These are phyloP conservation scores for Daldinia eschscholtzii DNA, from an alignment of 2,329 filamentous ascomycete species.

Conservation along the genomic window DNA sequence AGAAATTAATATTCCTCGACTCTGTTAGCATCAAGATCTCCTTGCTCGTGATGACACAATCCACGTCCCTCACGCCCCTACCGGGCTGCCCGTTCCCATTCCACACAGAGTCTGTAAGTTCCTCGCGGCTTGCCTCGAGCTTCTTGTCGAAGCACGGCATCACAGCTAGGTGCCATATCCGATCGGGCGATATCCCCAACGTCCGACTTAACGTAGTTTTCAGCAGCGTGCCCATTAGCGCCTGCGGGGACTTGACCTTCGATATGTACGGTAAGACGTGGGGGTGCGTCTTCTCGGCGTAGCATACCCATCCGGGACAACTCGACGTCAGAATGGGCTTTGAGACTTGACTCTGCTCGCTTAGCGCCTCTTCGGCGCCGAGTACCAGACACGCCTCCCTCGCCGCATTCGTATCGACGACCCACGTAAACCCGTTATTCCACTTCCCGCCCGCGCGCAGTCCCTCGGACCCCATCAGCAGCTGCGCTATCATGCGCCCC, in stretches of 20 bases:
- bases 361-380: slow-evolving; percentile 77
- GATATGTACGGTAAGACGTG: slow-evolving; percentile 93
- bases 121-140: slow-evolving; percentile 91
- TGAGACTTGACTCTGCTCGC: slow-evolving; percentile 49
- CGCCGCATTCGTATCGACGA: slow-evolving; percentile 88
- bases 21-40: slow-evolving; percentile 92
- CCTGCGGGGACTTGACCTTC: slow-evolving; percentile 92
- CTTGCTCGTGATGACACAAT: slow-evolving; percentile 97
- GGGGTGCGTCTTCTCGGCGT: slow-evolving; percentile 97
- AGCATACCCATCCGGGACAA: slow-evolving; percentile 98
- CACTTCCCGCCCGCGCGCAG: slow-evolving; percentile 77
- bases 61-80: slow-evolving; percentile 83
- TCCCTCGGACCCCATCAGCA: slow-evolving; percentile 78
- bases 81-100: slow-evolving; percentile 61
- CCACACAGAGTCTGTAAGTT: slow-evolving; percentile 88
- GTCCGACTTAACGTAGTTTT: slow-evolving; percentile 85
- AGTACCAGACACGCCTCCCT: slow-evolving; percentile 86
- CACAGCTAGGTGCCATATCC: slow-evolving; percentile 93
- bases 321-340: slow-evolving; percentile 85
- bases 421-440: slow-evolving; percentile 85
- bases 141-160: slow-evolving; percentile 99
- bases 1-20: slow-evolving; percentile 82
- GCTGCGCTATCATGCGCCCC: slow-evolving; percentile 83
- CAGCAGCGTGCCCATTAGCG: slow-evolving; percentile 87
- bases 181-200: slow-evolving; percentile 78